A percentile compares a stretch with the other conserved stretches of the same genome.
Evolutionary conservation across 176 grass and related monocot genomes (phyloP).

Genomic region (Melocanna baccifera): DNA sequence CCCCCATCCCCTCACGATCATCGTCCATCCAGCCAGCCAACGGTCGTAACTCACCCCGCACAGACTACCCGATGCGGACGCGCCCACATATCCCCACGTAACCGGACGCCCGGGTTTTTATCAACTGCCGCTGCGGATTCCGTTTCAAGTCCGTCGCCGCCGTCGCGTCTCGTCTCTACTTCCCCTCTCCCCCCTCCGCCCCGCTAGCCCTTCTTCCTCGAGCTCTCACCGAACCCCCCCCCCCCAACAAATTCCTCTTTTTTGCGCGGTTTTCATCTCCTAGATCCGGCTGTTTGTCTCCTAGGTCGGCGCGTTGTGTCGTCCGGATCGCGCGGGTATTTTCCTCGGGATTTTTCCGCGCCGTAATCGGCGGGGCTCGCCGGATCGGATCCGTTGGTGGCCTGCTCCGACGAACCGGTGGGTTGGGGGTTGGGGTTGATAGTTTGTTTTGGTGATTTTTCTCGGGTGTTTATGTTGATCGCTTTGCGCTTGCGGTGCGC

Average conservation of each 20-base stretch:
- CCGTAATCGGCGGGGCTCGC: background rate
- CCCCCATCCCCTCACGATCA: too few relatives aligned
- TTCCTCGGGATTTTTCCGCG: background rate
- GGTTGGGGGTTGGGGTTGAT: background rate
- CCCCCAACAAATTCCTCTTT: background rate
- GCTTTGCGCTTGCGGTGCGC: background rate
- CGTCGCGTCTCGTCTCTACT: background rate
- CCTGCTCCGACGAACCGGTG: background rate
- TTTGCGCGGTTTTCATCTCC: background rate
- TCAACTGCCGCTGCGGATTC: background rate
- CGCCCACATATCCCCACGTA: too few relatives aligned
- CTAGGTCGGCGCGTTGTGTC: background rate
- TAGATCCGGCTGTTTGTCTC: background rate
- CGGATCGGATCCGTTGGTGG: background rate
- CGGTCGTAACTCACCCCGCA: too few relatives aligned
- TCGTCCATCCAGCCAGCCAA: too few relatives aligned
- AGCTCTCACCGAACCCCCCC: background rate
- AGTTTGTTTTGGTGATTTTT: background rate
- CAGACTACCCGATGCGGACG: too few relatives aligned
- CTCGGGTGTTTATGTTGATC: background rate
- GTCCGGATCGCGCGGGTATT: background rate
- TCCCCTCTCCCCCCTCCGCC: background rate
- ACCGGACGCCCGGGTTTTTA: background rate
- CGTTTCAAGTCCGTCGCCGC: background rate
- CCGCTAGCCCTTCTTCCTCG: background rate